A percentile compares a stretch with the other conserved stretches of the same genome.
phyloP scores from a whole-genome alignment of 2,329 filamentous ascomycete genomes.

The Fusarium sp. region DNA sequence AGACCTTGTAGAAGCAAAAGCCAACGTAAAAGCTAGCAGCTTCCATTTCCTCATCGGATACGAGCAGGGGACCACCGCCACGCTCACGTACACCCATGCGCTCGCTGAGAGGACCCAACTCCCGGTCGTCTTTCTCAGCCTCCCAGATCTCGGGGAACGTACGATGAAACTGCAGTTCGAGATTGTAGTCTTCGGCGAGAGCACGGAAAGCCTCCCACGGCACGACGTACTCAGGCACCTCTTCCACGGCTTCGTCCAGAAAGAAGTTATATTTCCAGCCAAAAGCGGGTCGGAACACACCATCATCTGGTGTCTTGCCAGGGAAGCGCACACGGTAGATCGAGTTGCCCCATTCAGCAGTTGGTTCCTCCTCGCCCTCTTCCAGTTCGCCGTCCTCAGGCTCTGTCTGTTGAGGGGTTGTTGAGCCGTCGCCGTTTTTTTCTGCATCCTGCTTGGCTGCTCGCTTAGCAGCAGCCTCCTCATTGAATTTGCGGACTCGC shows the following conservation, averaged over 20 bases:
- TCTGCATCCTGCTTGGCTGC: conserved; percentile 42
- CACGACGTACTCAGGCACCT: conserved; percentile 96
- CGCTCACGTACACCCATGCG: conserved; percentile 92
- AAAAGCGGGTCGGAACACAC: conserved; percentile 92
- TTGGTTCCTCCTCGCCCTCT: conserved; percentile 72
- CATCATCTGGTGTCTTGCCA: conserved; percentile 83
- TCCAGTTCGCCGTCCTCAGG: conserved; percentile 63
- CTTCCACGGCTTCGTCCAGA: conserved; percentile 94
- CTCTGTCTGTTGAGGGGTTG: conserved; percentile 47
- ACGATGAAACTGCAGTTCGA: conserved; percentile 94
- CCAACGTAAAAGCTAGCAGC: conserved; percentile 92
- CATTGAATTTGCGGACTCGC: conserved; percentile 82
- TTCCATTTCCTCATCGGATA: conserved; percentile 90
- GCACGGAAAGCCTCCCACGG: conserved; percentile 98
- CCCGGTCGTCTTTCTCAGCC: conserved; percentile 85
- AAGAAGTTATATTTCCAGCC: conserved; percentile 99
- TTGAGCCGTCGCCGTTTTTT: conserved; percentile 36
- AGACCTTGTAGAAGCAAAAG: conserved; percentile 98
- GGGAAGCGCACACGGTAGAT: conserved; percentile 94
- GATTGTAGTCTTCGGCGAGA: conserved; percentile 94
- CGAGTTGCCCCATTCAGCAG: conserved; percentile 89
- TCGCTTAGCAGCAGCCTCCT: conserved; percentile 56
- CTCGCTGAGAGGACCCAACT: conserved; percentile 86
- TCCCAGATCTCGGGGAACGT: conserved; percentile 92
- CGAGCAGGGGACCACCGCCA: conserved; percentile 73